Conservation (phyloP, 805 yeast genomes). For the Cyberlindnera maritima region DNA sequence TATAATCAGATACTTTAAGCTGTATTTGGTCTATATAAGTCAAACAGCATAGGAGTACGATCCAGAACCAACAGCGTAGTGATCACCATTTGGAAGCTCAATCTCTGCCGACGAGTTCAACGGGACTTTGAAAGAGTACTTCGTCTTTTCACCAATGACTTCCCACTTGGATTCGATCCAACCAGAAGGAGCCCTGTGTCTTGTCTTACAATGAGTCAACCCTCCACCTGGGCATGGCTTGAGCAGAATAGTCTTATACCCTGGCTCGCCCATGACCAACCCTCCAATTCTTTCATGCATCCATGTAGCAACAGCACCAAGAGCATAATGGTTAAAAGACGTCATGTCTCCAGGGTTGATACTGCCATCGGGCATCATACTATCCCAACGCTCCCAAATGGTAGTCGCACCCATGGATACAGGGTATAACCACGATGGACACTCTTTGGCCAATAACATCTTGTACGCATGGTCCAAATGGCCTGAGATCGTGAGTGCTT, state of each 20-base stretch:
- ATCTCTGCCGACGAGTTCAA: conserved; percentile 13
- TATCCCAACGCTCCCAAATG: conserved; percentile 22
- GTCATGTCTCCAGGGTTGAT: conserved; percentile 23
- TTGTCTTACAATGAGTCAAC: conserved; percentile 9
- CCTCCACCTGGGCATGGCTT: conserved; percentile 20
- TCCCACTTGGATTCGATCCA: conserved; percentile 18
- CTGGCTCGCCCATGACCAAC: conserved; percentile 7
- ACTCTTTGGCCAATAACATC: conserved; percentile 11
- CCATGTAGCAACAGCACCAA: conserved; percentile 23
- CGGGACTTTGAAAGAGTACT: conserved; percentile 15
- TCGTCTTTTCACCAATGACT: conserved; percentile 2
- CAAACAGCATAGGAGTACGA: too few species aligned
- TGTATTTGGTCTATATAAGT: too few species aligned
- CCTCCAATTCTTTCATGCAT: conserved; percentile 22
- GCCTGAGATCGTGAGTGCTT: conserved; percentile 12
- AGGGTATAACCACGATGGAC: conserved; percentile 22
- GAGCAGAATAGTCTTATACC: conserved; percentile 8
- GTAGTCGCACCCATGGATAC: conserved; percentile 22
- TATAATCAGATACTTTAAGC: too few species aligned
- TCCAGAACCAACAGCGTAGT: too few species aligned
- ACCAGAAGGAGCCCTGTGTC: conserved; percentile 18
- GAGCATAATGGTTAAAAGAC: conserved; percentile 23
- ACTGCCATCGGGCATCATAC: conserved; percentile 20
- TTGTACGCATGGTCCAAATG: conserved; percentile 15
- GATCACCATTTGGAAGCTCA: conserved; percentile 15